A percentile compares a stretch with the other conserved stretches of the same genome.
phyloP scores from a whole-genome alignment of 169 alveolate species.

The Eimeria maxima region DNA sequence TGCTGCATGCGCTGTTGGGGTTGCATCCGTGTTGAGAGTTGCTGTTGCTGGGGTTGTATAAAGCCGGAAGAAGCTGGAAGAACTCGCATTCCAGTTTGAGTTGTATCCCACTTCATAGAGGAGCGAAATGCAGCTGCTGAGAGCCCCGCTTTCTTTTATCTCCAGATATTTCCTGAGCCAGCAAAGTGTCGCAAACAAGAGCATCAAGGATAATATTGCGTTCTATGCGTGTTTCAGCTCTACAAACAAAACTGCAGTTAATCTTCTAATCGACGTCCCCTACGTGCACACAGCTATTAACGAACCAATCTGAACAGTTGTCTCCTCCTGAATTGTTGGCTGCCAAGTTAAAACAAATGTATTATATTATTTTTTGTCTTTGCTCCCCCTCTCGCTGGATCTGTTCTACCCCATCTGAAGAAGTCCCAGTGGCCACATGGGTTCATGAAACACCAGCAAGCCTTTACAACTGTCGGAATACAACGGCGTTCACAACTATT shows the following conservation, averaged over 20 bases:
- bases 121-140: constrained; percentile 78
- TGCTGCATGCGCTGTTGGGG: not conserved
- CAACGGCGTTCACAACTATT: not conserved
- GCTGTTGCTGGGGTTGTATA: not conserved
- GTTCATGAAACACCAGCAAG: not conserved
- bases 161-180: constrained; percentile 84
- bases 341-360: not conserved
- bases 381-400: not conserved
- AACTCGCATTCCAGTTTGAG: constrained; percentile 84
- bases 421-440: not conserved
- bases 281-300: not conserved
- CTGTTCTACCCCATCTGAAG: not conserved
- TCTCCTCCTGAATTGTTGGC: not conserved
- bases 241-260: not conserved
- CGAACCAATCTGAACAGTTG: not conserved
- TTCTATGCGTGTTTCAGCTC: not conserved
- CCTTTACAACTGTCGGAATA: not conserved
- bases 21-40: not conserved
- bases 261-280: not conserved
- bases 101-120: constrained; percentile 87
- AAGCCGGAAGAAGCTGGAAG: not conserved
- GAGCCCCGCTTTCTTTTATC: constrained; percentile 74
- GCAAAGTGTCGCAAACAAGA: not conserved
- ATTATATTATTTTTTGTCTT: not conserved
- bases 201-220: no score